A percentile compares a stretch with the other conserved stretches of the same genome.
These are phyloP conservation scores for Speleostelium caveatum DNA, from an alignment of 78 protist genomes.

Conservation along the genomic window DNA sequence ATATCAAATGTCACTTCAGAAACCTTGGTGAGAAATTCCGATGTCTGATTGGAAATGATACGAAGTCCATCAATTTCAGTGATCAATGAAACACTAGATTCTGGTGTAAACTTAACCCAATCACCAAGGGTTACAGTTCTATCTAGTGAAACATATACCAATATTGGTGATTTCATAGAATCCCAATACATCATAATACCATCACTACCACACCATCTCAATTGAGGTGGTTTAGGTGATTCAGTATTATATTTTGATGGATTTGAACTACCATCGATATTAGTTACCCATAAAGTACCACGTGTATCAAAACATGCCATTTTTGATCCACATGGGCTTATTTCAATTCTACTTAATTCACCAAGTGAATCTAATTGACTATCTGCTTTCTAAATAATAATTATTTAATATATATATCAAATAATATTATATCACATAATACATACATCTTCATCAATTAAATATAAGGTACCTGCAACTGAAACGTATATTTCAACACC, in stretches of 20 bases:
- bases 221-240: neutral
- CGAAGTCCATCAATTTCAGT: slow-evolving; percentile 93
- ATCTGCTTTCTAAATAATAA: slow-evolving; percentile 19
- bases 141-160: neutral
- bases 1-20: slow-evolving; percentile 78
- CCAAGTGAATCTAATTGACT: slow-evolving; percentile 24
- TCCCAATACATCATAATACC: slow-evolving; percentile 57
- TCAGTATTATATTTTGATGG: slow-evolving; percentile 4
- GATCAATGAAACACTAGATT: slow-evolving; percentile 42
- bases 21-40: slow-evolving; percentile 88
- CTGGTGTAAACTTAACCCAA: slow-evolving; percentile 10
- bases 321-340: slow-evolving; percentile 53
- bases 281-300: neutral
- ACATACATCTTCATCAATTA: slow-evolving; percentile 45
- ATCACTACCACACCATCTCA: slow-evolving; percentile 65
- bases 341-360: neutral
- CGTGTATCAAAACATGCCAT: slow-evolving; percentile 43
- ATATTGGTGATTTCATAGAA: slow-evolving; percentile 3
- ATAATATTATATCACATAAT: too few species aligned
- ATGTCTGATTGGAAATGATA: slow-evolving; percentile 51
- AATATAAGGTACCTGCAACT: slow-evolving; percentile 13
- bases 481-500: slow-evolving; percentile 23
- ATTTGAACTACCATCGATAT: neutral
- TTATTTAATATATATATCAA: neutral
- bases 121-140: neutral